A percentile compares a stretch with the other conserved stretches of the same genome.
phyloP scores from a whole-genome alignment of 1,139 yeast genomes.

The Martiniozyma asiatica region DNA sequence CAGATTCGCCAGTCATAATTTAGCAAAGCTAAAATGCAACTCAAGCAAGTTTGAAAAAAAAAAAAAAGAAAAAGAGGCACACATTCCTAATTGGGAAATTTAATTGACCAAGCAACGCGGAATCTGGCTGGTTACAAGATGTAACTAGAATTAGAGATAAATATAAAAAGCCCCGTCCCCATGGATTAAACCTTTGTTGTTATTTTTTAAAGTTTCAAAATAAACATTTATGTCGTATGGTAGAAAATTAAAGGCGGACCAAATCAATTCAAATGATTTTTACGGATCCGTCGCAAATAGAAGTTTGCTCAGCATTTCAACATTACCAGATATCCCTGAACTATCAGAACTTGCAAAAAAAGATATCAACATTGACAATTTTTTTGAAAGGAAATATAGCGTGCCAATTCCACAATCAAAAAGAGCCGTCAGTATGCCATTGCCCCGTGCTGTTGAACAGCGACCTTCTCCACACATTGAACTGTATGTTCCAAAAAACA shows the following conservation, averaged over 20 bases:
- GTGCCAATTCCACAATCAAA: not conserved
- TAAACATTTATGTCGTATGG: slow-evolving; percentile 3
- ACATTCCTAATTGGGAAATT: slow-evolving; percentile 13
- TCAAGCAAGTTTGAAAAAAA: not conserved
- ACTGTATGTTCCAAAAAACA: too few species aligned
- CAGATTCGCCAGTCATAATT: not conserved
- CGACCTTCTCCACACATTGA: too few species aligned
- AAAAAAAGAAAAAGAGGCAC: too few species aligned
- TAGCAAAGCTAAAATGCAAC: not conserved
- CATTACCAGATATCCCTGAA: too few species aligned
- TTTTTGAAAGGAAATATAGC: not conserved
- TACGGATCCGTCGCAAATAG: slow-evolving; percentile 5
- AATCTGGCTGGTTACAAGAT: not conserved
- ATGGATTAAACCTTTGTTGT: not conserved
- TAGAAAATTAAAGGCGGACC: slow-evolving; percentile 6
- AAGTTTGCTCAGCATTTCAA: too few species aligned
- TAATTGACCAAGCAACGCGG: slow-evolving; percentile 12
- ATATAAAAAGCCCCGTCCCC: too few species aligned
- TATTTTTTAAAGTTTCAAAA: not conserved
- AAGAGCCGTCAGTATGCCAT: slow-evolving; percentile 1
- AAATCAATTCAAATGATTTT: slow-evolving; percentile 7
- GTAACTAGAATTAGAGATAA: too few species aligned
- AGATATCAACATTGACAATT: slow-evolving; percentile 4
- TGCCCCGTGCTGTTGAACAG: slow-evolving; percentile 2
- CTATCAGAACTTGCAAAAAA: slow-evolving; percentile 4